Base-by-base conservation (phyloP, 2,329 filamentous ascomycete species). In the Pseudocercospora pini-densiflorae region DNA sequence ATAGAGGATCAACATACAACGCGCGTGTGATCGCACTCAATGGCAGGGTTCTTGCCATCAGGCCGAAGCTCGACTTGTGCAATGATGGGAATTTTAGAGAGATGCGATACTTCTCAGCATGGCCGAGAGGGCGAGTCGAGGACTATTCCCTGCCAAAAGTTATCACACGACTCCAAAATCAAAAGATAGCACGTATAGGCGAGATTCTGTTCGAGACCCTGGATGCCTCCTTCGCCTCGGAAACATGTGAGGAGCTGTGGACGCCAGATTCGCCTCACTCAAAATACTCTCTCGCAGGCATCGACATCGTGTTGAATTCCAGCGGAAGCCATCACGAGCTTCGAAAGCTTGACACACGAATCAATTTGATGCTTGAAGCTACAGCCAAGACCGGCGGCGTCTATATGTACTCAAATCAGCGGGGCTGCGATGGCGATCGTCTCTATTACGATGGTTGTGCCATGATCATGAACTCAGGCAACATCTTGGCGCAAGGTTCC, bases 161-260 rank as follows among this genome's bases (percentile, higher is more conserved):
- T 69, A 84, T 91, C 5, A 82, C 85, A 63, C 81, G 87, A 14
- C 79, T 91, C 12, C 63, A 49, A 40, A 84, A 86, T 0, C 83
- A 86, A 68, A 79, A 79, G 29, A 85, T 83, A 64, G 88, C 90
- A 1, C 83, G 86, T 0, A 88, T 94, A 68, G 91, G 91, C 2
- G 91, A 93, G 77, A 88, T 85, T 3, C 83, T 91, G 23, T 84
- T 92, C 61, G 78, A 79, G 24, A 86, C 87, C 0, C 79, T 81
- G 4, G 90, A 92, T 74, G 90, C 88, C 0, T 85, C 85, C 60
- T 79, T 92, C 54, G 87, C 88, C 3, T 80, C 82, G 3, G 88
- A 90, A 78, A 91, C 89, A 0, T 92, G 90, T 70, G 90, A 92
- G 76, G 89, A 90, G 72, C 79, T 90, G 1, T 90, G 89, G 75